Percentiles rank a stretch among this genome's conserved stretches.
Evolutionary conservation across 2,329 filamentous ascomycete genomes (phyloP).

Genomic region (Penicillium sp.): DNA sequence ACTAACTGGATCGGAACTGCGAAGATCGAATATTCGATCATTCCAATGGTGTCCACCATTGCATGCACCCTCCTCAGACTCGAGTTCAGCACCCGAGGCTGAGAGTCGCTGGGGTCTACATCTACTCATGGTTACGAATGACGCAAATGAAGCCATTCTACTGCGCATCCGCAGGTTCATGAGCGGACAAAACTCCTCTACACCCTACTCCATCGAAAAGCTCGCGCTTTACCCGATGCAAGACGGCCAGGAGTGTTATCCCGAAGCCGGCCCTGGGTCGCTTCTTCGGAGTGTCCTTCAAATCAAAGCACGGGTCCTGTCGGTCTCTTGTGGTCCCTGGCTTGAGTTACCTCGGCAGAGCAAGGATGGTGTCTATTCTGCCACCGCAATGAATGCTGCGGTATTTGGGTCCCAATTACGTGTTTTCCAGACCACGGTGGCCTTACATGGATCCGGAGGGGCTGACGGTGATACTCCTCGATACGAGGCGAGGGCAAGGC

Average conservation of each 20-base stretch:
- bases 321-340: constrained; percentile 40
- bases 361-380: constrained; percentile 11
- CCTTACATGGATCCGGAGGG: constrained; percentile 6
- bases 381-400: constrained; percentile 30
- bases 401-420: constrained; percentile 32
- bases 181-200: constrained; percentile 1
- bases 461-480: neutral
- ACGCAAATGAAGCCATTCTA: constrained; percentile 40
- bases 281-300: constrained; percentile 32
- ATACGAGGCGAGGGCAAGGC: constrained; percentile 12
- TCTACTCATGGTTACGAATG: constrained; percentile 41
- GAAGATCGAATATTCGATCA: constrained; percentile 39
- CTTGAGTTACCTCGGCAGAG: constrained; percentile 5
- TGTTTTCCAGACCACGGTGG: constrained; percentile 27
- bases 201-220: constrained; percentile 28
- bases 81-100: constrained; percentile 8
- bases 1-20: constrained; percentile 25
- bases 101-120: constrained; percentile 39
- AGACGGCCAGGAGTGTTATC: constrained; percentile 12
- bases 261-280: constrained; percentile 27
- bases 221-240: constrained; percentile 26
- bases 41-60: constrained; percentile 46
- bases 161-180: constrained; percentile 27
- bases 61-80: constrained; percentile 12
- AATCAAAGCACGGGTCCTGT: constrained; percentile 25